Evolutionary conservation across 2,329 filamentous ascomycete genomes (phyloP).

Genomic region (Tolypocladium pustulatum): DNA sequence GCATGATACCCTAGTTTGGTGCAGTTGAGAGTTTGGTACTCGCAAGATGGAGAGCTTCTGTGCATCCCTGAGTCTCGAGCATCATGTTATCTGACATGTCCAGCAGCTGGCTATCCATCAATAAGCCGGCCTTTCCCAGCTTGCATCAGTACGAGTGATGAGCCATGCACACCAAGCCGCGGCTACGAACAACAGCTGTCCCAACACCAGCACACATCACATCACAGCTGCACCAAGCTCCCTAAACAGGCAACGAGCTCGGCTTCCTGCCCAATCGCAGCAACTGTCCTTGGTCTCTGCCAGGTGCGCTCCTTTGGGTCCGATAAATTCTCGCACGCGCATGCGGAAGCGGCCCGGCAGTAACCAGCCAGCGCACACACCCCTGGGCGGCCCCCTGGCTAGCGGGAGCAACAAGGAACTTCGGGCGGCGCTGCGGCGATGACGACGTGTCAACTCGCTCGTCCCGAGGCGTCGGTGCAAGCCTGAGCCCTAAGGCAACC

Average conservation of each 20-base stretch:
- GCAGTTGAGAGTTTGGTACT: neutral
- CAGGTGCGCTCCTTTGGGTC: neutral
- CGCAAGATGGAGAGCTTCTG: neutral
- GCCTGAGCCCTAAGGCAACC: neutral
- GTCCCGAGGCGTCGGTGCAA: neutral
- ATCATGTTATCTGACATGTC: neutral
- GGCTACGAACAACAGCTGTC: no score
- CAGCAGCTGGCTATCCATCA: neutral
- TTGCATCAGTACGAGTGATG: no score
- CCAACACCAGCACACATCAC: no score
- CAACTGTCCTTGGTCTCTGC: neutral
- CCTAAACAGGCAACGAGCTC: neutral
- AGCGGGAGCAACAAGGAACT: neutral
- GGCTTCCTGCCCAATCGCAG: neutral
- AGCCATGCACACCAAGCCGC: no score
- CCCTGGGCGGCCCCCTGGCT: neutral
- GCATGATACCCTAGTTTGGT: neutral
- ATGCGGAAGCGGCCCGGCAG: neutral
- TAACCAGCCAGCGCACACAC: neutral
- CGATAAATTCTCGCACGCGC: slow-evolving; percentile 2
- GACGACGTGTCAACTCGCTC: neutral
- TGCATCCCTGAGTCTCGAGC: neutral
- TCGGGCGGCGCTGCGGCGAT: neutral
- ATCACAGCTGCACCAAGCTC: neutral
- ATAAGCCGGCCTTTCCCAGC: neutral